These are phyloP conservation scores for Bocquillonia castaneifolia DNA, from an alignment of 441 rosid species.

Conservation along the genomic window DNA sequence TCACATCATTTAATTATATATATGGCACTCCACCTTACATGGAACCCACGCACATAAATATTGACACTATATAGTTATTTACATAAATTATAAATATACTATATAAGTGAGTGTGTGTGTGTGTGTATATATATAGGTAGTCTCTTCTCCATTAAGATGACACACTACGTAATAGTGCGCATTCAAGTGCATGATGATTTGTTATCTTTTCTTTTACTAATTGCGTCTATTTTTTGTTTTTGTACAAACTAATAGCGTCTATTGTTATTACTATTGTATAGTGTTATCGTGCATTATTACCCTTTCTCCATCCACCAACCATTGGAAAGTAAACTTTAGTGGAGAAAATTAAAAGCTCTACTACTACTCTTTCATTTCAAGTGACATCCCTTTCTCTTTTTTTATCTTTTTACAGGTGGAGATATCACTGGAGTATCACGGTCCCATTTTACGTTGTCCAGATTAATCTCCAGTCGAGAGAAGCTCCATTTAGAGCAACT, in stretches of 20 bases:
- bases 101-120: too few species aligned
- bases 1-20: conserved; percentile 24
- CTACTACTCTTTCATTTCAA: too few species aligned
- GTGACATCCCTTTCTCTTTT: background rate
- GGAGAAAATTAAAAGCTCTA: background rate
- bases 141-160: conserved; percentile 15
- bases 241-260: too few species aligned
- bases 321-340: background rate
- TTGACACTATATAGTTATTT: too few species aligned
- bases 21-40: conserved; percentile 16
- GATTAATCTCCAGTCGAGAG: too few species aligned
- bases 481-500: too few species aligned
- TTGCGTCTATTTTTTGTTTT: background rate
- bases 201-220: conserved; percentile 17
- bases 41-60: conserved; percentile 24
- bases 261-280: too few species aligned
- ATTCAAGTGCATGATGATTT: conserved; percentile 25
- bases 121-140: background rate
- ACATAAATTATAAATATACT: too few species aligned
- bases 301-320: conserved; percentile 22
- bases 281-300: too few species aligned
- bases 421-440: too few species aligned
- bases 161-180: conserved; percentile 20
- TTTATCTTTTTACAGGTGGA: too few species aligned
- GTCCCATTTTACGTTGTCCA: too few species aligned